Evolutionary conservation across 2,329 filamentous ascomycete species (phyloP).

Genomic region (Trichoderma endophyticum): DNA sequence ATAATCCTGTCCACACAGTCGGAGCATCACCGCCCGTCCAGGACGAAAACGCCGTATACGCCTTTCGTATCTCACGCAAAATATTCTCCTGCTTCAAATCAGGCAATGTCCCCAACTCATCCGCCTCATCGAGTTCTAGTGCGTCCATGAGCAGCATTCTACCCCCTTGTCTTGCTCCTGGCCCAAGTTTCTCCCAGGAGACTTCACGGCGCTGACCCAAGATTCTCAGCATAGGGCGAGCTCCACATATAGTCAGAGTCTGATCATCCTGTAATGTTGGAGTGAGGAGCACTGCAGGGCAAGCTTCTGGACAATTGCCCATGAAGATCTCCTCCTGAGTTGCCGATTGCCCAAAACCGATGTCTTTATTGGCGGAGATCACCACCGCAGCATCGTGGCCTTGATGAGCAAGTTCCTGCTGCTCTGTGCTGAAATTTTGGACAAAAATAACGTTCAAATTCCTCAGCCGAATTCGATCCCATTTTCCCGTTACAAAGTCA

Average conservation of each 20-base stretch:
- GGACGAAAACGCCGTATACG: constrained; percentile 28
- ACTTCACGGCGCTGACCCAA: constrained; percentile 31
- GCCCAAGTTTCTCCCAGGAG: constrained; percentile 22
- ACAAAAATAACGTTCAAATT: constrained; percentile 22
- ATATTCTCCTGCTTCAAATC: constrained; percentile 29
- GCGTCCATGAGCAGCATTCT: constrained; percentile 38
- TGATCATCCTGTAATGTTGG: constrained; percentile 29
- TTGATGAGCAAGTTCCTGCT: constrained; percentile 25
- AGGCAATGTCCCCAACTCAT: constrained; percentile 22
- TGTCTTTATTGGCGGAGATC: constrained; percentile 33
- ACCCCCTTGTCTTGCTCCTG: constrained; percentile 24
- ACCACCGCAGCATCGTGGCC: constrained; percentile 29
- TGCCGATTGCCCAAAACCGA: constrained; percentile 36
- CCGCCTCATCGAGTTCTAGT: constrained; percentile 33
- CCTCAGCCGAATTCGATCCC: constrained; percentile 11
- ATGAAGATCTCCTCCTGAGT: constrained; percentile 38
- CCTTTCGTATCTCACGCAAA: constrained; percentile 32
- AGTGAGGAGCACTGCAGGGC: constrained; percentile 34
- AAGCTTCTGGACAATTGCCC: constrained; percentile 34
- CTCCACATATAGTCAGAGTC: constrained; percentile 28
- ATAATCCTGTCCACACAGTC: constrained; percentile 29
- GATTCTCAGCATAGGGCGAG: constrained; percentile 31
- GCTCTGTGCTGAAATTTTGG: constrained; percentile 27
- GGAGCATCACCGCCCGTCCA: constrained; percentile 13
- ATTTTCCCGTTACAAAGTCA: background rate